Evolutionary conservation across 495 filamentous ascomycete genomes (phyloP).

Genomic region (Hapsidospora chrysogenum): DNA sequence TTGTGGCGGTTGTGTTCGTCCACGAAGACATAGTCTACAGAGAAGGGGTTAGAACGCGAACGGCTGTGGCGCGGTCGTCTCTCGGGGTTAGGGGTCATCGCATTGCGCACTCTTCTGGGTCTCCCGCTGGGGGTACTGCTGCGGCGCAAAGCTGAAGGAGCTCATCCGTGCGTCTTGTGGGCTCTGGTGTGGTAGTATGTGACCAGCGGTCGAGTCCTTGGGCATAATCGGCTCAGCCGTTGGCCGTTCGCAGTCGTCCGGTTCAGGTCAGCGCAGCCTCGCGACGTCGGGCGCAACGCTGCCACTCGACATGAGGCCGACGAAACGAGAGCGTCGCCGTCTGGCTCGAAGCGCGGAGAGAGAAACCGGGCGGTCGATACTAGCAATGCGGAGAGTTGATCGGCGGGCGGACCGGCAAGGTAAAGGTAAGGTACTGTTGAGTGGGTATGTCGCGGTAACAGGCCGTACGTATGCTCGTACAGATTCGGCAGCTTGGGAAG

Average conservation of each 20-base stretch:
- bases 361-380: conserved; percentile 1
- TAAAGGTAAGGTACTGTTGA: neutral
- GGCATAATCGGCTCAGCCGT: too few relatives aligned
- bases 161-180: conserved; percentile 26
- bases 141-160: conserved; percentile 42
- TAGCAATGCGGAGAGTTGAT: neutral
- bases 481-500: too few relatives aligned
- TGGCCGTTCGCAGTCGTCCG: conserved; percentile 28
- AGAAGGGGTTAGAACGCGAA: conserved; percentile 8
- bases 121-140: conserved; percentile 33
- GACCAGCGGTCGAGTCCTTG: conserved; percentile 31
- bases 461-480: too few relatives aligned
- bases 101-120: conserved; percentile 46
- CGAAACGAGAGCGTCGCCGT: too few relatives aligned
- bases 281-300: neutral
- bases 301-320: neutral
- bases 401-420: neutral
- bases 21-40: conserved; percentile 92
- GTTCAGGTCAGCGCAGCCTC: conserved; percentile 3
- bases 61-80: neutral
- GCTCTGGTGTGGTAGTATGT: too few relatives aligned
- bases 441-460: neutral
- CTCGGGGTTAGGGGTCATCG: too few relatives aligned
- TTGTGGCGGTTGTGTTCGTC: conserved; percentile 99
- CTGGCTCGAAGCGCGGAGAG: too few relatives aligned